Percentiles rank a stretch among this genome's conserved stretches.
Evolutionary conservation across 2,329 filamentous ascomycete genomes (phyloP).

Genomic region (Aspergillus melleus): DNA sequence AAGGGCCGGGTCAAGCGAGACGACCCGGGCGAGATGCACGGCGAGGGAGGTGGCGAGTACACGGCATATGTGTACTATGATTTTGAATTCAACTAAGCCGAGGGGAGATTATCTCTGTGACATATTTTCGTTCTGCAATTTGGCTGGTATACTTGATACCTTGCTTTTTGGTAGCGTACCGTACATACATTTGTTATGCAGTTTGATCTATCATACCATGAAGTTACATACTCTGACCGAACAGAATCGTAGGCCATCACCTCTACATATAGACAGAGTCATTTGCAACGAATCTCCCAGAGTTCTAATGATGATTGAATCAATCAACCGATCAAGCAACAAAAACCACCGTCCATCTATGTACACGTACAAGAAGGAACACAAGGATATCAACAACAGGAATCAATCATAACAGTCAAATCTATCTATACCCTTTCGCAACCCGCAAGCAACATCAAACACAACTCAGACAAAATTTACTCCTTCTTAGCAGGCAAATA

Average conservation of each 20-base stretch:
- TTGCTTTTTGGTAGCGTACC: constrained; percentile 12
- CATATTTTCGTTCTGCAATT: not conserved
- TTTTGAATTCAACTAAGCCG: constrained; percentile 67
- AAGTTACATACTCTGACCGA: not conserved
- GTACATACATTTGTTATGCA: constrained; percentile 12
- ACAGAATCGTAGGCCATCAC: not conserved
- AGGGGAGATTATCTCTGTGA: constrained; percentile 5
- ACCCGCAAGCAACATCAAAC: not conserved
- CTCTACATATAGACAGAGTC: too few species aligned
- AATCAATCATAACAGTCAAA: not conserved
- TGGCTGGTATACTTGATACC: constrained; percentile 10
- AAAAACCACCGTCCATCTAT: not conserved
- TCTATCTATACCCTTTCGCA: not conserved
- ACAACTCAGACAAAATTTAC: constrained; percentile 18
- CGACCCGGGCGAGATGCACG: constrained; percentile 84
- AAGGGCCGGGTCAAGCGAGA: constrained; percentile 90
- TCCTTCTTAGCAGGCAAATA: constrained; percentile 50
- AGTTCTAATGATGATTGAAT: too few species aligned
- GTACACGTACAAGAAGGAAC: not conserved
- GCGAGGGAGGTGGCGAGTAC: constrained; percentile 75
- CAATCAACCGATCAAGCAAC: too few species aligned
- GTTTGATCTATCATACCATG: not conserved
- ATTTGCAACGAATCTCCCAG: too few species aligned
- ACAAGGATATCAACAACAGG: not conserved
- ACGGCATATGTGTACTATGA: constrained; percentile 97